Conservation (phyloP, 2,329 filamentous ascomycete genomes). For the Pseudopyricularia cyperi region DNA sequence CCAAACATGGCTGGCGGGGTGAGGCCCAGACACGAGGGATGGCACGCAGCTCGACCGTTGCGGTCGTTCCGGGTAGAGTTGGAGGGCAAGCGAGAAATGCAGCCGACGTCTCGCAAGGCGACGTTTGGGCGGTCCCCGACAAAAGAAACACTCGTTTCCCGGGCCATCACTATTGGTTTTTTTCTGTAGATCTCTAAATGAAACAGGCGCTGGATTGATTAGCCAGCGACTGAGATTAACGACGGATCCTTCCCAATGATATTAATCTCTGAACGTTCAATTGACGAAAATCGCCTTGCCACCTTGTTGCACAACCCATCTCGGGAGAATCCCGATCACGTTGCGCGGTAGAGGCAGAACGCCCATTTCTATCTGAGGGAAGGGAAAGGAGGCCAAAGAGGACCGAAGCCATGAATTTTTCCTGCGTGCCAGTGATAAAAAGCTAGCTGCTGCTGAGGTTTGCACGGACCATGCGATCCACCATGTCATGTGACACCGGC, state of each 20-base stretch:
- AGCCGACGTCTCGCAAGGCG: too few relatives aligned
- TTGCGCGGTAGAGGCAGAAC: slow-evolving; percentile 16
- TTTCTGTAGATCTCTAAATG: slow-evolving; percentile 43
- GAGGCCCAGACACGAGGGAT: too few relatives aligned
- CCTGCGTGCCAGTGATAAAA: slow-evolving; percentile 1
- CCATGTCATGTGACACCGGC: slow-evolving; percentile 12
- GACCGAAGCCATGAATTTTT: not conserved
- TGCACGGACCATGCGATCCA: slow-evolving; percentile 2
- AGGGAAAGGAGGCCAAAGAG: slow-evolving; percentile 15
- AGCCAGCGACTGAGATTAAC: slow-evolving; percentile 42
- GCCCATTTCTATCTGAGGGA: slow-evolving; percentile 39
- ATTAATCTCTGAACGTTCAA: slow-evolving; percentile 29
- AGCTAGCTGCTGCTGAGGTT: not conserved
- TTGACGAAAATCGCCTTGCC: slow-evolving; percentile 16
- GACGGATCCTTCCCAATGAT: slow-evolving; percentile 32
- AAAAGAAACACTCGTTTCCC: not conserved
- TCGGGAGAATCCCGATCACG: slow-evolving; percentile 3
- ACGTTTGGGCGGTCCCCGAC: too few relatives aligned
- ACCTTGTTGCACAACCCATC: slow-evolving; percentile 16
- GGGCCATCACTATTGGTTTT: not conserved
- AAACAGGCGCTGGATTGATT: slow-evolving; percentile 39
- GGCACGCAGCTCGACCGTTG: too few relatives aligned
- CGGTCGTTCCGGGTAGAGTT: too few relatives aligned
- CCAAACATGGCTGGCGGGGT: too few relatives aligned
- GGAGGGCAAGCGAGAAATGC: too few relatives aligned